Conservation (phyloP, 2,329 filamentous ascomycete genomes). For the Cryphonectria parasitica region DNA sequence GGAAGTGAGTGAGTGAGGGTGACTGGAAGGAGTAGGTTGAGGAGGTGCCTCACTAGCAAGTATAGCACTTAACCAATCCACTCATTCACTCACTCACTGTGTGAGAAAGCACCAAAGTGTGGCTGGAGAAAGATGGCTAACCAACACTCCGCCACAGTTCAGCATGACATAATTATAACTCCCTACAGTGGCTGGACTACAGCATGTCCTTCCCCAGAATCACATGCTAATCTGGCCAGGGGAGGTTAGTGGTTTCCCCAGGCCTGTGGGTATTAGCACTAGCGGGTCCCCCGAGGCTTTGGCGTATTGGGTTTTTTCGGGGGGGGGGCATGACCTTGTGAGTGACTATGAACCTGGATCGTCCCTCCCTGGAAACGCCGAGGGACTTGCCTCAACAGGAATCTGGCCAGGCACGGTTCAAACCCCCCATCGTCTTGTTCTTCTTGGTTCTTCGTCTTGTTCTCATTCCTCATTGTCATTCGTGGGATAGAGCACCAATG, state of each 20-base stretch:
- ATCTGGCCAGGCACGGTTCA: neutral
- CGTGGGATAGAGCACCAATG: neutral
- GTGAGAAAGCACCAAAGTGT: neutral
- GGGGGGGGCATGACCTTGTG: neutral
- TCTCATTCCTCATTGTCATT: neutral
- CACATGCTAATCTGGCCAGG: conserved; percentile 26
- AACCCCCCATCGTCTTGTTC: neutral
- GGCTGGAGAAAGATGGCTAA: neutral
- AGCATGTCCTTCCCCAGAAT: conserved; percentile 25
- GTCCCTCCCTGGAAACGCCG: neutral
- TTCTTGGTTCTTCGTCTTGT: neutral
- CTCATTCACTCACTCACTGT: too few relatives aligned
- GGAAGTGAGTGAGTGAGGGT: neutral
- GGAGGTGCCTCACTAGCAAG: too few relatives aligned
- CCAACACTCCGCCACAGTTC: neutral
- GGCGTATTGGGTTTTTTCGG: neutral
- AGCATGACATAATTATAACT: neutral
- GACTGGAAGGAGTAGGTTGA: too few relatives aligned
- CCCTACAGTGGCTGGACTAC: too few relatives aligned
- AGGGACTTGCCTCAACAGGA: conserved; percentile 14
- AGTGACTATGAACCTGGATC: neutral
- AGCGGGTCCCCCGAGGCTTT: conserved; percentile 5
- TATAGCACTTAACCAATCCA: too few relatives aligned
- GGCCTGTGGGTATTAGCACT: neutral
- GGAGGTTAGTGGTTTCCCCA: neutral